Evolutionary conservation across 108 stramenopile genomes (phyloP).

Genomic region (Pseudonitzschia pungens): DNA sequence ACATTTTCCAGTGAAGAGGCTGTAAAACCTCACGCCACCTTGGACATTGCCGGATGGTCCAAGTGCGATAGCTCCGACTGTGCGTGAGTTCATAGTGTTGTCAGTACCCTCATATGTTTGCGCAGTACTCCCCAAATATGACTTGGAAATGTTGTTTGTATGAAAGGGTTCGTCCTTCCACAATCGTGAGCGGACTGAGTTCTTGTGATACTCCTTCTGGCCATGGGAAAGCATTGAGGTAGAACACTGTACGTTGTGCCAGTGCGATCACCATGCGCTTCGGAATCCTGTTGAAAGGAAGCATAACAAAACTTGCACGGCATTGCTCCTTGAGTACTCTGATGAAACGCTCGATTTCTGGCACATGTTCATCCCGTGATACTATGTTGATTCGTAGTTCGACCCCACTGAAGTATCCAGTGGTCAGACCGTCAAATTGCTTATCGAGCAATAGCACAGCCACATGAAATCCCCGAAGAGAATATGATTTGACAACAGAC

Average conservation of each 20-base stretch:
- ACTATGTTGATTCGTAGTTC: too few relatives aligned
- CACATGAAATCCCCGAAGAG: background rate
- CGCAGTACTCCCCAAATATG: too few relatives aligned
- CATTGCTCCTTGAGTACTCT: constrained; percentile 36
- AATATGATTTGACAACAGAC: background rate
- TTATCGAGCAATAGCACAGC: background rate
- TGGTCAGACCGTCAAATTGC: too few relatives aligned
- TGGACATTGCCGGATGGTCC: constrained; percentile 18
- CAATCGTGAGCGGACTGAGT: too few relatives aligned
- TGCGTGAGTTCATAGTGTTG: too few relatives aligned
- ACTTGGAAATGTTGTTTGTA: too few relatives aligned
- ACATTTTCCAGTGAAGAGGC: constrained; percentile 3
- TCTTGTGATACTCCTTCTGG: constrained; percentile 25
- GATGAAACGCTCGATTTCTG: constrained; percentile 30
- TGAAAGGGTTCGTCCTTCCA: too few relatives aligned
- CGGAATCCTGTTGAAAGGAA: constrained; percentile 36
- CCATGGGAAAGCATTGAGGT: constrained; percentile 32
- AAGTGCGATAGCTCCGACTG: too few relatives aligned
- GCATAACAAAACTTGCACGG: constrained; percentile 11
- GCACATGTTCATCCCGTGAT: constrained; percentile 32
- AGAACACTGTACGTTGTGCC: constrained; percentile 13
- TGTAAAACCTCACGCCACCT: constrained; percentile 13
- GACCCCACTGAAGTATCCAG: constrained; percentile 10
- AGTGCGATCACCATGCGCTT: constrained; percentile 19
- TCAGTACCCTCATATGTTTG: too few relatives aligned